These are phyloP conservation scores for Penicillium sumatraense DNA, from an alignment of 2,329 filamentous ascomycete genomes.

Conservation along the genomic window DNA sequence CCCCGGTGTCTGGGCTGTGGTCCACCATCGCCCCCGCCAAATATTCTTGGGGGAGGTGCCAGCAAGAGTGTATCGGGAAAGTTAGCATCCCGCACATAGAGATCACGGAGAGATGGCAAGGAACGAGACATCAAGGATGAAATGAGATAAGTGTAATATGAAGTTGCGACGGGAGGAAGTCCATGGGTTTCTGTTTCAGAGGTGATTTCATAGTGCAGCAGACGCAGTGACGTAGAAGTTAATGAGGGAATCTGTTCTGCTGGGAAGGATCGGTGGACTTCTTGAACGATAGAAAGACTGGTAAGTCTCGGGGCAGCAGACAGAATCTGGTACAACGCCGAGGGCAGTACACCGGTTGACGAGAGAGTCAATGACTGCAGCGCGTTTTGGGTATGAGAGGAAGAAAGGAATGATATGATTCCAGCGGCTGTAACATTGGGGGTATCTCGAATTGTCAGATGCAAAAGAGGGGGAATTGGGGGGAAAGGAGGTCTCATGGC, in stretches of 20 bases:
- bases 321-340: constrained; percentile 49
- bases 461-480: constrained; percentile 74
- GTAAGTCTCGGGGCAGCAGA: constrained; percentile 46
- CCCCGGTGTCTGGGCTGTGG: constrained; percentile 31
- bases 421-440: constrained; percentile 74
- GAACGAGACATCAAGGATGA: constrained; percentile 77
- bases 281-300: constrained; percentile 59
- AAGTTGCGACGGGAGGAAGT: constrained; percentile 55
- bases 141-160: constrained; percentile 85
- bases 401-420: constrained; percentile 69
- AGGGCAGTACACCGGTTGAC: constrained; percentile 67
- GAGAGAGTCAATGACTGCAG: constrained; percentile 73
- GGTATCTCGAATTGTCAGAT: constrained; percentile 72
- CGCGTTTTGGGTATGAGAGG: constrained; percentile 61
- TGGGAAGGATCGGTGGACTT: constrained; percentile 62
- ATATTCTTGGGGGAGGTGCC: constrained; percentile 65
- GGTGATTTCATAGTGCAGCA: constrained; percentile 82
- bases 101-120: constrained; percentile 72
- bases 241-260: constrained; percentile 64
- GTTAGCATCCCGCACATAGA: constrained; percentile 84
- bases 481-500: constrained; percentile 67
- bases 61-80: constrained; percentile 82
- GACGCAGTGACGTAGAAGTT: constrained; percentile 69
- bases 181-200: constrained; percentile 60
- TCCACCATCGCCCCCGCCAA: constrained; percentile 44